Evolutionary conservation across 495 filamentous ascomycete species (phyloP).

Genomic region (Cladorrhinum samala): DNA sequence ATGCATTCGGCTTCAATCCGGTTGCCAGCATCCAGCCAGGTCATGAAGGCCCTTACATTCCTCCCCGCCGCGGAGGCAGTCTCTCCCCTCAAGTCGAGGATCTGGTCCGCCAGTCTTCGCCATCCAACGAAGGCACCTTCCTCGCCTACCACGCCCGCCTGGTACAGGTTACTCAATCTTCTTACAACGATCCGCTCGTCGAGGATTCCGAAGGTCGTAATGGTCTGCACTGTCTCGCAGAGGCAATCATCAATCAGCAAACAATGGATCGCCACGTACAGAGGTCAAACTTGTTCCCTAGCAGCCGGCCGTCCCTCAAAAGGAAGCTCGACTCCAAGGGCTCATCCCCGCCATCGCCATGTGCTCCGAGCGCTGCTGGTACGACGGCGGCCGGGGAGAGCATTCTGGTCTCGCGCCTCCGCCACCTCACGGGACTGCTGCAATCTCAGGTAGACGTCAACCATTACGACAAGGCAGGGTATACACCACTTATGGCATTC

Average conservation of each 20-base stretch:
- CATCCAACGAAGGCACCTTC: constrained; percentile 13
- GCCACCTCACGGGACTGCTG: constrained; percentile 32
- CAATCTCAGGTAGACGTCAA: constrained; percentile 33
- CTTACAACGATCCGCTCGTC: constrained; percentile 22
- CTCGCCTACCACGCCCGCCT: constrained; percentile 28
- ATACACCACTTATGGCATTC: constrained; percentile 44
- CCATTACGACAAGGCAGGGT: constrained; percentile 36
- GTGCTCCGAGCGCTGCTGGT: neutral
- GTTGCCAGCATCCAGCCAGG: neutral
- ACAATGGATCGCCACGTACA: constrained; percentile 21
- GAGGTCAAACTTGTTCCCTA: neutral
- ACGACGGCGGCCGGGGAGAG: constrained; percentile 3
- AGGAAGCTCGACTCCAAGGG: constrained; percentile 12
- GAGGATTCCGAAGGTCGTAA: constrained; percentile 42
- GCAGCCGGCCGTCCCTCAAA: constrained; percentile 10
- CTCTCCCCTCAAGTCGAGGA: constrained; percentile 1
- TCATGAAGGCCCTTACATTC: constrained; percentile 6
- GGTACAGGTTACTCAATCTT: constrained; percentile 29
- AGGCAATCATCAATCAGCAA: constrained; percentile 30
- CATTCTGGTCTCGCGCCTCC: constrained; percentile 20
- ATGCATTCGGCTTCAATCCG: constrained; percentile 35
- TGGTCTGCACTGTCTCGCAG: constrained; percentile 45
- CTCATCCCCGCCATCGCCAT: neutral
- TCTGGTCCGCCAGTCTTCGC: neutral
- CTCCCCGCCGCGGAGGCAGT: constrained; percentile 10